Base-by-base conservation (phyloP, 306 rosid genomes). In the Amphicarpaea edgeworthii region DNA sequence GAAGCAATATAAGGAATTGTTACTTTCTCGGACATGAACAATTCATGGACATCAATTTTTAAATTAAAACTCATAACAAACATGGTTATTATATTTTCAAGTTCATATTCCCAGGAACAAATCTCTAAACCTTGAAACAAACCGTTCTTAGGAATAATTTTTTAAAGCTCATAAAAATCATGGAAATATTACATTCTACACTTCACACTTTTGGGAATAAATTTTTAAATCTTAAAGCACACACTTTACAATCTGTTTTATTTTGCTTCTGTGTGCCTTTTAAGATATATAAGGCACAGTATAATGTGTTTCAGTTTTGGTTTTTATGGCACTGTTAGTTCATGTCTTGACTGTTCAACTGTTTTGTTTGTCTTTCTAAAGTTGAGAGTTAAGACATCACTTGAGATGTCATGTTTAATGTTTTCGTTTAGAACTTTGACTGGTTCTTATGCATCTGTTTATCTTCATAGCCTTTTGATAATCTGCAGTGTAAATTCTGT, bases 401-500 rank as follows among this genome's bases (percentile, higher is more conserved):
- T 70, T 37, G 43, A 17, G 64, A 47, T 30, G 30, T 61, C 49
- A 5, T 84, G 70, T 69, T 54, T 61, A 43, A 5, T 84, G 70
- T 69, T 54, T 30, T 54, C 32, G 14, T 67, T 34, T 30, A 17
- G 45, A 50, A 37, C 34, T 69, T 55, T 4, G 6, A n/a, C 40
- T 23, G 7, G 73, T 76, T 79, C 59, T 81, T 59, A 8, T 83
- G 32, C 11, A 0, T 53, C 46, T 63, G 54, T 49, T 75, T 64
- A 61, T 2, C 75, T 73, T 74, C 34, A 34, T 43, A 47, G 5
- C 32, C 76, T 77, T 74, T 72, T 38, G 64, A 68, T 80, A 62
- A 54, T 68, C 75, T 77, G 70, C 60, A 59, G 34, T 60, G 79
- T 58, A 70, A 70, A 60, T 47, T 60, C 26, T 70, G 41, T 30